Percentiles rank a stretch among this genome's conserved stretches.
Conservation (phyloP, 805 yeast species). For the Monosporozyma siamensis region DNA sequence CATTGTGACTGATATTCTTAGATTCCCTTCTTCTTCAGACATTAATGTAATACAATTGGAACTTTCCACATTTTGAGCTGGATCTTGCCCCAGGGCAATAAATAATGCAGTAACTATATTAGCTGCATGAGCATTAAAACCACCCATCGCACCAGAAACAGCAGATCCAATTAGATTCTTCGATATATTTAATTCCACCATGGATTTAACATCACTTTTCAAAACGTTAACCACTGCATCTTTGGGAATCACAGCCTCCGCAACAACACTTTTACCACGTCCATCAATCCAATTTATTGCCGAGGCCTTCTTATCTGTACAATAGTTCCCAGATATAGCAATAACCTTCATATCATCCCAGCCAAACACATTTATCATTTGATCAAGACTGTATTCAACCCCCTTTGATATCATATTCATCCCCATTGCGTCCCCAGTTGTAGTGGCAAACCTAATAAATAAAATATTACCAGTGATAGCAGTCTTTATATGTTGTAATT, state of each 20-base stretch:
- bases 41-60: constrained; percentile 95
- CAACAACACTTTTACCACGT: constrained; percentile 95
- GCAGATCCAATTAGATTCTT: constrained; percentile 95
- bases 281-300: constrained; percentile 99
- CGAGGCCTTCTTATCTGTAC: constrained; percentile 96
- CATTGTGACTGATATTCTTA: constrained; percentile 94
- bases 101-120: constrained; percentile 90
- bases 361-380: constrained; percentile 81
- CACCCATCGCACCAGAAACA: constrained; percentile 97
- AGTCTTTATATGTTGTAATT: constrained; percentile 81
- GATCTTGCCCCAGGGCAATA: constrained; percentile 97
- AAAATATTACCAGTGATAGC: constrained; percentile 89
- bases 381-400: constrained; percentile 76
- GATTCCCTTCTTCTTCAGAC: constrained; percentile 73
- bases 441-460: constrained; percentile 90
- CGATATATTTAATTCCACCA: constrained; percentile 79
- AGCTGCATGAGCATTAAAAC: constrained; percentile 97
- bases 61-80: constrained; percentile 98
- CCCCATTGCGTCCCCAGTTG: constrained; percentile 99
- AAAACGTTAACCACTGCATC: constrained; percentile 72
- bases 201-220: constrained; percentile 85
- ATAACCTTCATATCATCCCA: constrained; percentile 90
- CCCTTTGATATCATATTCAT: constrained; percentile 99
- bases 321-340: constrained; percentile 93
- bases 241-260: constrained; percentile 85